A percentile compares a stretch with the other conserved stretches of the same genome.
Evolutionary conservation across 768 basidiomycete species (phyloP).

Genomic region (Lepiota brunneoincarnata): DNA sequence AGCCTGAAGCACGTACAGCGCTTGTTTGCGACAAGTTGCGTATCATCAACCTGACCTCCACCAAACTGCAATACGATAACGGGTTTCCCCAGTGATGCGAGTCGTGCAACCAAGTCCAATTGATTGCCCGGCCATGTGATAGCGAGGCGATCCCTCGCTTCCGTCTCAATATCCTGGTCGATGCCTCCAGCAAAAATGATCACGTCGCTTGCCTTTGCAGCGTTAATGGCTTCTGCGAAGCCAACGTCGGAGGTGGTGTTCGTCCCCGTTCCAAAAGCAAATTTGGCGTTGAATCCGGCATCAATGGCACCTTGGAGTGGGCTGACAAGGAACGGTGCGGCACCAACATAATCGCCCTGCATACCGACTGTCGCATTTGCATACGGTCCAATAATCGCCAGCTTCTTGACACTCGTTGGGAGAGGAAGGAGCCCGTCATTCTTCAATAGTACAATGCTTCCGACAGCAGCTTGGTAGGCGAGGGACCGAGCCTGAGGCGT

Average conservation of each 20-base stretch:
- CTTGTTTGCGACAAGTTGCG: slow-evolving; percentile 39
- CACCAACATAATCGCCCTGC: slow-evolving; percentile 58
- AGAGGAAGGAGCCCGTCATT: slow-evolving; percentile 62
- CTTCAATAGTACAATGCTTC: slow-evolving; percentile 60
- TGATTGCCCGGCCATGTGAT: slow-evolving; percentile 59
- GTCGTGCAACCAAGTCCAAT: slow-evolving; percentile 43
- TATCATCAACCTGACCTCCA: slow-evolving; percentile 53
- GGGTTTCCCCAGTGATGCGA: slow-evolving; percentile 47
- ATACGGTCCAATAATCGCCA: slow-evolving; percentile 62
- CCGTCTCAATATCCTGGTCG: slow-evolving; percentile 47
- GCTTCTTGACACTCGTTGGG: slow-evolving; percentile 35
- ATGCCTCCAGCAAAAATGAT: slow-evolving; percentile 56
- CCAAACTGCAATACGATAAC: slow-evolving; percentile 54
- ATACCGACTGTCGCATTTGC: slow-evolving; percentile 52
- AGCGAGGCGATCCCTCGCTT: slow-evolving; percentile 42
- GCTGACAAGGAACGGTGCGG: slow-evolving; percentile 53
- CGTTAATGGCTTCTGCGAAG: slow-evolving; percentile 50
- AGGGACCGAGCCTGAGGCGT: slow-evolving; percentile 43
- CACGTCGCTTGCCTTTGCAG: slow-evolving; percentile 46
- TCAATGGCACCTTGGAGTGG: slow-evolving; percentile 46
- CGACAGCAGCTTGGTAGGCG: slow-evolving; percentile 48
- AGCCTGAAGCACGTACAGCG: slow-evolving; percentile 27
- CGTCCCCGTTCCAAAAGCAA: slow-evolving; percentile 40
- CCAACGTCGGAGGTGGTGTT: slow-evolving; percentile 35
- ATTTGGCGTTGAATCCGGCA: slow-evolving; percentile 46